Conservation (phyloP, 371 early-diverging fungal species). For the Mucor plumbeus region DNA sequence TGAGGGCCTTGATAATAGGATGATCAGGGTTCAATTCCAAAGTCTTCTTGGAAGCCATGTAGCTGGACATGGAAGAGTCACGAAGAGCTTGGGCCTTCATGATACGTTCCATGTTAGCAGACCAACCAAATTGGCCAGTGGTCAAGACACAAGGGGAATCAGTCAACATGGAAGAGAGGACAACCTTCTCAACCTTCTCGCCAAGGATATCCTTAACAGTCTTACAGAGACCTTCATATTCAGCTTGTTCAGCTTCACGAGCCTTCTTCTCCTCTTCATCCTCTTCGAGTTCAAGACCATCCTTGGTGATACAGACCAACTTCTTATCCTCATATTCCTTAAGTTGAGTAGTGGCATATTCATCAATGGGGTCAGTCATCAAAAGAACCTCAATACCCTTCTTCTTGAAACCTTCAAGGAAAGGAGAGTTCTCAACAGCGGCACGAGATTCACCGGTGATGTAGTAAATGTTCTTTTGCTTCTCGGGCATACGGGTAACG, state of each 20-base stretch:
- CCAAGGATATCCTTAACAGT: slow-evolving; percentile 92
- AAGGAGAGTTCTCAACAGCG: slow-evolving; percentile 97
- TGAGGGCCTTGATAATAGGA: slow-evolving; percentile 92
- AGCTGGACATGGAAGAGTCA: slow-evolving; percentile 93
- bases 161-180: slow-evolving; percentile 91
- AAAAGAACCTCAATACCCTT: slow-evolving; percentile 95
- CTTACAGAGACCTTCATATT: slow-evolving; percentile 84
- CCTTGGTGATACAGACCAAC: slow-evolving; percentile 97
- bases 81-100: slow-evolving; percentile 99
- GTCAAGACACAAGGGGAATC: slow-evolving; percentile 97
- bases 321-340: slow-evolving; percentile 99
- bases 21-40: slow-evolving; percentile 97
- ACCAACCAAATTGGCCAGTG: slow-evolving; percentile 98
- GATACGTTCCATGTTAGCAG: slow-evolving; percentile 99
- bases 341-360: slow-evolving; percentile 96
- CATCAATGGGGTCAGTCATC: slow-evolving; percentile 95
- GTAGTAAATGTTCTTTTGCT: slow-evolving; percentile 93
- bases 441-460: slow-evolving; percentile 97
- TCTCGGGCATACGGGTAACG: slow-evolving; percentile 79
- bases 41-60: slow-evolving; percentile 99
- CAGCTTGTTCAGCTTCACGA: slow-evolving; percentile 87
- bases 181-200: slow-evolving; percentile 98
- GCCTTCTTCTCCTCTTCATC: slow-evolving; percentile 94
- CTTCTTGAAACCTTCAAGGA: slow-evolving; percentile 98
- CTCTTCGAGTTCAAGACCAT: slow-evolving; percentile 98